A percentile compares a stretch with the other conserved stretches of the same genome.
Evolutionary conservation across 2,329 filamentous ascomycete genomes (phyloP).

Genomic region (Dothiorella sarmentorum): DNA sequence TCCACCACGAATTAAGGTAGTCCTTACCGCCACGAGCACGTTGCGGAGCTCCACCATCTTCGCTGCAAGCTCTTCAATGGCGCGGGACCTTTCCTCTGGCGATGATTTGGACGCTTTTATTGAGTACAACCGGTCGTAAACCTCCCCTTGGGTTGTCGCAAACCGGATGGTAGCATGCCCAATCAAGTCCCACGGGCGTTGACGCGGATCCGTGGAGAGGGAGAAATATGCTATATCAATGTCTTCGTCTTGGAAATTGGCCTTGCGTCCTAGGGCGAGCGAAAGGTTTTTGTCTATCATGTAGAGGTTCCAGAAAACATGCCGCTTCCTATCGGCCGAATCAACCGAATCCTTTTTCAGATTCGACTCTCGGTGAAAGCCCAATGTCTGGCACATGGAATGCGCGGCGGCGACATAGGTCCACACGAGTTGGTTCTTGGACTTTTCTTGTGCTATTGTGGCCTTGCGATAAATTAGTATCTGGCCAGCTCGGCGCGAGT

Average conservation of each 20-base stretch:
- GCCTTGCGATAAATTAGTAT: constrained; percentile 19
- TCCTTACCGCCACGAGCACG: neutral
- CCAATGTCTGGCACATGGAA: constrained; percentile 31
- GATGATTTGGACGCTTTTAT: neutral
- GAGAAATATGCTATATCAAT: constrained; percentile 22
- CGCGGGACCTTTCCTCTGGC: neutral
- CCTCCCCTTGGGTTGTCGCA: constrained; percentile 32
- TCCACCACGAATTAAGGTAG: neutral
- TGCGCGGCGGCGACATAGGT: constrained; percentile 18
- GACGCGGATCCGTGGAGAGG: constrained; percentile 23
- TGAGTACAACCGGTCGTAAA: constrained; percentile 36
- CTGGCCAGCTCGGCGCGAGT: neutral
- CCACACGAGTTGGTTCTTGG: constrained; percentile 22
- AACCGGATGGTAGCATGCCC: constrained; percentile 31
- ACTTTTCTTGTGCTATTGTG: constrained; percentile 33
- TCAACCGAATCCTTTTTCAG: constrained; percentile 33
- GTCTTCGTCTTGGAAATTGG: constrained; percentile 39
- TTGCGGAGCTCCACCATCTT: neutral
- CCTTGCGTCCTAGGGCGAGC: constrained; percentile 35
- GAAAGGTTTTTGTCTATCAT: constrained; percentile 39
- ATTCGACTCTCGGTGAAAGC: constrained; percentile 35
- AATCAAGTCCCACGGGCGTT: neutral
- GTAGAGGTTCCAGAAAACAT: constrained; percentile 39
- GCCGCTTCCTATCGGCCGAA: constrained; percentile 29
- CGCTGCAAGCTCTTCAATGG: neutral